These are phyloP conservation scores for Boletus reticulatus DNA, from an alignment of 768 basidiomycete species.

Conservation along the genomic window DNA sequence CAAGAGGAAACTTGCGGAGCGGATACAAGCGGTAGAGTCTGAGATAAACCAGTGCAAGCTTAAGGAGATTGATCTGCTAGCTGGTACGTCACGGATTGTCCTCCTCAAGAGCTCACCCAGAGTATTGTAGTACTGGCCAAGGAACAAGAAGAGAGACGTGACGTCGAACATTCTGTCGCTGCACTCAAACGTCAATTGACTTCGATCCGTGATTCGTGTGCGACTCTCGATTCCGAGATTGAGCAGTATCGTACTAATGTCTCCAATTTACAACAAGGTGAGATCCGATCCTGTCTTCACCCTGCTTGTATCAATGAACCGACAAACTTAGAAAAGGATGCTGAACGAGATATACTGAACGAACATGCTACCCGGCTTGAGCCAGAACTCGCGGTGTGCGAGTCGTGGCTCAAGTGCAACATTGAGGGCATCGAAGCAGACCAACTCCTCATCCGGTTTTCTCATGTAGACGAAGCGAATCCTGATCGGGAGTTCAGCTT, in stretches of 20 bases:
- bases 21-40: conserved; percentile 56
- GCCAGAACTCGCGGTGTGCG: conserved; percentile 56
- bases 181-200: conserved; percentile 65
- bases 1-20: conserved; percentile 62
- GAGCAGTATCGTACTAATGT: conserved; percentile 66
- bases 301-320: not conserved
- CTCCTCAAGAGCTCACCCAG: not conserved
- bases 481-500: conserved; percentile 65
- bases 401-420: conserved; percentile 55
- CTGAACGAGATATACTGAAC: conserved; percentile 58
- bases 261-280: conserved; percentile 64
- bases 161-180: conserved; percentile 59
- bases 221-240: conserved; percentile 63
- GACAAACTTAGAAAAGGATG: conserved; percentile 53
- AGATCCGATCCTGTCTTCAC: conserved; percentile 15
- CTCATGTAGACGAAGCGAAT: conserved; percentile 56
- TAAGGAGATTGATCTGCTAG: conserved; percentile 74
- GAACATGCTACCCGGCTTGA: conserved; percentile 49
- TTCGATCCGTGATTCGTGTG: conserved; percentile 56
- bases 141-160: conserved; percentile 73
- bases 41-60: conserved; percentile 77
- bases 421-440: conserved; percentile 81
- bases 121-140: conserved; percentile 51
- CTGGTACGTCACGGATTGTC: conserved; percentile 47
- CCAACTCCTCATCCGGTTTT: conserved; percentile 72